phyloP scores from a whole-genome alignment of 352 stramenopile genomes.

The Phytophthora chlamydospora region DNA sequence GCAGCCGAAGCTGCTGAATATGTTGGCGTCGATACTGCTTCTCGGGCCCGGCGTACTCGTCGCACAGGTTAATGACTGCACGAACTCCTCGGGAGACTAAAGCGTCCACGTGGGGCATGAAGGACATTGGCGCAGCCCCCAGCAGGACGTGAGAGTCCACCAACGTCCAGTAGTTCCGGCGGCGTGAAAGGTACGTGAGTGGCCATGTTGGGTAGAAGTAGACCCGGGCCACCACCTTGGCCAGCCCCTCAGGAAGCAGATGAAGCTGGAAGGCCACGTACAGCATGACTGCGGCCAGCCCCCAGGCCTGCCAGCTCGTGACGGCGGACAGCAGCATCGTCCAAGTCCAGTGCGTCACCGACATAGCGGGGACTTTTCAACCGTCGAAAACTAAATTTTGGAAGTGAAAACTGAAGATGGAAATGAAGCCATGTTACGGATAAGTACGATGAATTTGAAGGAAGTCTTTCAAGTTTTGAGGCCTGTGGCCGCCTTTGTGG shows the following conservation, averaged over 20 bases:
- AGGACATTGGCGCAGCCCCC: conserved; percentile 91
- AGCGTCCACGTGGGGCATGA: conserved; percentile 84
- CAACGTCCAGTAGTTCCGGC: conserved; percentile 90
- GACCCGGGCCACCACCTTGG: conserved; percentile 74
- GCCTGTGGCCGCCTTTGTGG: too few species aligned
- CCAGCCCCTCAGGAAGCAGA: conserved; percentile 77
- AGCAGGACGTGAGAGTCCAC: conserved; percentile 93
- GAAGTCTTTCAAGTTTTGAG: too few species aligned
- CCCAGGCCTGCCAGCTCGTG: conserved; percentile 38
- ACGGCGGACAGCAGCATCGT: conserved; percentile 19
- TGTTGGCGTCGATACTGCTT: conserved; percentile 87
- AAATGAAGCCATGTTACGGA: too few species aligned
- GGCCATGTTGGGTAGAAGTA: conserved; percentile 95
- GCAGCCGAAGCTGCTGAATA: conserved; percentile 90
- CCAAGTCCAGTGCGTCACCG: conserved; percentile 21
- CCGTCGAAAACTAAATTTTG: too few species aligned
- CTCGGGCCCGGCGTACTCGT: conserved; percentile 93
- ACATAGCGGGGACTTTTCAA: conserved; percentile 4
- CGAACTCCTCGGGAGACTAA: conserved; percentile 84
- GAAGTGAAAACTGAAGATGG: too few species aligned
- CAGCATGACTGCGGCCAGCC: conserved; percentile 26
- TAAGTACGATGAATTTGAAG: too few species aligned
- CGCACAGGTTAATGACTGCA: conserved; percentile 96
- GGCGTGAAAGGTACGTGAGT: conserved; percentile 89
- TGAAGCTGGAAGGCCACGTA: conserved; percentile 93